Base-by-base conservation (phyloP, 352 stramenopile genomes). In the Halophytophthora batemanensis region DNA sequence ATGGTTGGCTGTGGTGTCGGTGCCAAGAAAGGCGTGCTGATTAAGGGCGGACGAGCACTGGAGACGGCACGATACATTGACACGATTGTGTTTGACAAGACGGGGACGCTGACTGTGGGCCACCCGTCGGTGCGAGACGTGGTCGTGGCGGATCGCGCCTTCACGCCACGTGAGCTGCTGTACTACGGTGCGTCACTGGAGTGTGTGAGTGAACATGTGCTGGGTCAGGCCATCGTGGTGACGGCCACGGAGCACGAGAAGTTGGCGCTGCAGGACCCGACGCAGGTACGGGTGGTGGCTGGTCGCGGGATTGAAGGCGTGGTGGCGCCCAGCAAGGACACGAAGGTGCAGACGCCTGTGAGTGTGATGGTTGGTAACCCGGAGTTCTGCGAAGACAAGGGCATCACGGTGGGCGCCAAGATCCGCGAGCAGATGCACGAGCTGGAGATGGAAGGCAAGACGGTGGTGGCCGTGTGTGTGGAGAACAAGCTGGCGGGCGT, bases 51-150 rank as follows among this genome's bases (percentile, higher is more conserved):
- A 1, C 69, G 74, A 11, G 80, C 82, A 6, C 68, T 96, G 1
- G 86, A 96, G 53, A 82, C 87, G 2, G 77, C 84, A 13, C 77
- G 77, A 3, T 87, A 96, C 55, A 85, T 96, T 1, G 82, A 88
- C 25, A 86, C 81, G 19, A 86, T 92, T 25, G 91, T 95, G 23
- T 98, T 98, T 61, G 92, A 98, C 60, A 98, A 98, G 67, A 98
- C 91, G 2, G 91, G 91, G 1, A 98, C 92, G 8, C 61, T 98
- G 2, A 98, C 92, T 1, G 68, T 84, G 15, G 86, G 84, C 33
- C 78, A 86, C 21, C 81, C 82, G n/a, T 86, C 71, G 2, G 79
- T 94, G 8, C 87, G 77, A 19, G 84, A 95, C 43, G 74, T 95
- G 0, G 69, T 92, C 17, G 68, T 93, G 37, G 62, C 74, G 2